These are phyloP conservation scores for Emergomyces pasteurianus DNA, from an alignment of 2,329 filamentous ascomycete genomes.

Conservation along the genomic window DNA sequence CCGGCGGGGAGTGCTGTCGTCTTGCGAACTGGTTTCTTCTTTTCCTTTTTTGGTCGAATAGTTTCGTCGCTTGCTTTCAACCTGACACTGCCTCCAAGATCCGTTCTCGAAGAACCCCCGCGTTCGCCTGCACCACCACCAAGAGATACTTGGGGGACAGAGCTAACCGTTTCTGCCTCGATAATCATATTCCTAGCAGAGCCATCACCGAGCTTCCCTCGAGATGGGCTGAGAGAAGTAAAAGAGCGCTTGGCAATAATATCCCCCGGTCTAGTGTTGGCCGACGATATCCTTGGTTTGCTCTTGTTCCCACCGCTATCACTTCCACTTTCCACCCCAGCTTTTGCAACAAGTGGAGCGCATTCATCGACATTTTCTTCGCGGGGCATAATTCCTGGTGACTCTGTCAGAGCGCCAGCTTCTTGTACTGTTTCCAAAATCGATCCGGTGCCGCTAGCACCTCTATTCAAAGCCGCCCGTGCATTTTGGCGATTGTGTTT, in stretches of 20 bases:
- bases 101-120: constrained; percentile 46
- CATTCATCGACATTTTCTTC: constrained; percentile 34
- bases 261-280: constrained; percentile 37
- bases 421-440: constrained; percentile 86
- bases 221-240: constrained; percentile 50
- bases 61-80: constrained; percentile 90
- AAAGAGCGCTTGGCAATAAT: constrained; percentile 55
- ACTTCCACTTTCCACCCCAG: constrained; percentile 47
- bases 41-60: constrained; percentile 86
- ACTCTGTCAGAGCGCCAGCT: constrained; percentile 64
- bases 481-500: constrained; percentile 16
- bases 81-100: constrained; percentile 60
- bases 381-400: constrained; percentile 30
- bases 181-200: constrained; percentile 87
- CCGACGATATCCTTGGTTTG: constrained; percentile 25
- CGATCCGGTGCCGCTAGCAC: constrained; percentile 46
- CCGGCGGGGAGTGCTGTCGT: constrained; percentile 41
- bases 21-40: constrained; percentile 68
- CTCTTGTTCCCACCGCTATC: constrained; percentile 37
- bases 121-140: constrained; percentile 48
- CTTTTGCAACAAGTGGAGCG: constrained; percentile 32
- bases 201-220: constrained; percentile 60
- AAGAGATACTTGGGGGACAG: constrained; percentile 72
- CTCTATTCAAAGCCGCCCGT: constrained; percentile 46
- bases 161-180: constrained; percentile 90